phyloP scores from a whole-genome alignment of 768 basidiomycete genomes.

The Russula brevipes region DNA sequence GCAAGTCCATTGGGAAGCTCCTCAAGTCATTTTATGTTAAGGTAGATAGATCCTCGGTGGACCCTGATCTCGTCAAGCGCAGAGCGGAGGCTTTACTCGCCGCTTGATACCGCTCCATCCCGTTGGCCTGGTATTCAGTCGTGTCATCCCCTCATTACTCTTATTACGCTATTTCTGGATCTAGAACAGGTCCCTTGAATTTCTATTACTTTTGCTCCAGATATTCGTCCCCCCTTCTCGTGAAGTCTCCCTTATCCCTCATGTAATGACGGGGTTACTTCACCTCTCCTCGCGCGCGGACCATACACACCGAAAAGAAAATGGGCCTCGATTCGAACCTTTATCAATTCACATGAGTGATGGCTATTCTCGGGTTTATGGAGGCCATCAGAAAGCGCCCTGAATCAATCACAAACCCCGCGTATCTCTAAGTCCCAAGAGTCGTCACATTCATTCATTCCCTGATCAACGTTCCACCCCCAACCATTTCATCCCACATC shows the following conservation, averaged over 20 bases:
- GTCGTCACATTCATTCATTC: neutral
- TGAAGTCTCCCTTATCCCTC: neutral
- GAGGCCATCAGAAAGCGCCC: constrained; percentile 2
- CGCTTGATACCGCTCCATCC: neutral
- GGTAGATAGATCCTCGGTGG: constrained; percentile 56
- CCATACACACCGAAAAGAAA: neutral
- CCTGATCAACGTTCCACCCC: neutral
- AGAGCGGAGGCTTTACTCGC: constrained; percentile 42
- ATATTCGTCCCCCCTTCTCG: neutral
- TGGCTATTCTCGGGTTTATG: constrained; percentile 8
- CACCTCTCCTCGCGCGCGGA: neutral
- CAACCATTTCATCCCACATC: neutral
- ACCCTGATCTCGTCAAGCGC: constrained; percentile 50
- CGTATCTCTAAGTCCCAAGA: neutral
- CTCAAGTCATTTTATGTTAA: constrained; percentile 60
- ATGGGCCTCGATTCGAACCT: neutral
- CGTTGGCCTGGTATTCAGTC: neutral
- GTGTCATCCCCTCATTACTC: neutral
- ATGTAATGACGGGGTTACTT: constrained; percentile 1
- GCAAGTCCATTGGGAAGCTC: constrained; percentile 41
- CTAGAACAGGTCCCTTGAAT: neutral
- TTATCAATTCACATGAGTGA: neutral
- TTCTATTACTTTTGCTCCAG: neutral
- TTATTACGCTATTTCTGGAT: neutral
- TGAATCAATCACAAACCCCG: neutral